Evolutionary conservation across 75 land plant species (phyloP).

Genomic region (Picea glauca): DNA sequence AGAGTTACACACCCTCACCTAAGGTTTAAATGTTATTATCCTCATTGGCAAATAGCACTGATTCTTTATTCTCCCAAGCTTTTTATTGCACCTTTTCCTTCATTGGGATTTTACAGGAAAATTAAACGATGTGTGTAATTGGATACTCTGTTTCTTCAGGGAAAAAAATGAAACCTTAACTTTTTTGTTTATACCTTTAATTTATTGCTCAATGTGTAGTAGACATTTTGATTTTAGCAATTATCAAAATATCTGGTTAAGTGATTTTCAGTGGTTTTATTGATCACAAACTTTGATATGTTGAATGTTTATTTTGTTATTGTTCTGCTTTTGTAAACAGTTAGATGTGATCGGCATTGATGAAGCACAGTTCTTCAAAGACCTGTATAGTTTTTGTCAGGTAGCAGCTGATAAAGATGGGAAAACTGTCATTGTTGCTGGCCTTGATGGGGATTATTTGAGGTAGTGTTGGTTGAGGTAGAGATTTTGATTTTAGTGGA

Average conservation of each 20-base stretch:
- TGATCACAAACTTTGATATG: not conserved
- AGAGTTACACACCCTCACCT: too few relatives aligned
- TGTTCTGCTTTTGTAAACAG: slow-evolving; percentile 31
- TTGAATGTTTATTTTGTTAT: not conserved
- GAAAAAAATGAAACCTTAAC: too few relatives aligned
- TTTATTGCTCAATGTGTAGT: too few relatives aligned
- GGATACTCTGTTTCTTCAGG: too few relatives aligned
- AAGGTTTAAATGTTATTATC: too few relatives aligned
- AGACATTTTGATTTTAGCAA: too few relatives aligned
- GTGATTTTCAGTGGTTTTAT: not conserved
- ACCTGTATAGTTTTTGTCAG: slow-evolving; percentile 79
- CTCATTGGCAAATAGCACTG: too few relatives aligned
- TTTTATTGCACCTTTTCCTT: too few relatives aligned
- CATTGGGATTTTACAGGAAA: too few relatives aligned
- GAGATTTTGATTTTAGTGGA: not conserved
- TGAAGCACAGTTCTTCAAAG: slow-evolving; percentile 92
- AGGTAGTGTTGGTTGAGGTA: slow-evolving; percentile 27
- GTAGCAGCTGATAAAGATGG: slow-evolving; percentile 87
- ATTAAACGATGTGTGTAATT: too few relatives aligned
- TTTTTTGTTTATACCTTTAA: too few relatives aligned
- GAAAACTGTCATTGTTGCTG: slow-evolving; percentile 83
- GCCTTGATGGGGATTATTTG: slow-evolving; percentile 92
- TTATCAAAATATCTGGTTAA: not conserved
- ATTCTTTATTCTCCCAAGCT: too few relatives aligned
- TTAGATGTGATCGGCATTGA: slow-evolving; percentile 93